Base-by-base conservation (phyloP, 495 filamentous ascomycete species). In the Lasiosphaeriaceae sp. region DNA sequence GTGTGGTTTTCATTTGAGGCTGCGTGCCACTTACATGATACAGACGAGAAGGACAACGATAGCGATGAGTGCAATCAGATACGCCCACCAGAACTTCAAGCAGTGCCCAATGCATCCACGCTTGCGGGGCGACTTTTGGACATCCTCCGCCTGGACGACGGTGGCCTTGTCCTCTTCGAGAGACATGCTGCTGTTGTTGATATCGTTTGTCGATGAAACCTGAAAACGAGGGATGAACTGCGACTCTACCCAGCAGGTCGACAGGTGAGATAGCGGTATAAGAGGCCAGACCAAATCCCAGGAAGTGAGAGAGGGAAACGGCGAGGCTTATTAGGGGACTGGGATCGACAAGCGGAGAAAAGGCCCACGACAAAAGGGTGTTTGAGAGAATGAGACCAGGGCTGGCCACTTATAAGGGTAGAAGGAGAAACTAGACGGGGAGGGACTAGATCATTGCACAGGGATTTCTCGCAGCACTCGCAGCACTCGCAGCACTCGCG, bases 81-180 rank as follows among this genome's bases (percentile, higher is more conserved):
- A 80, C 61, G 77, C 69, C 89, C 88, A 92, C 89, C 89, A 92
- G 61, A 82, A 90, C 60, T 75, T 68, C 50, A 52, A 61, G 56
- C 72, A 76, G 61, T 81, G 77, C n/a, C 72, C 68, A 47, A 67
- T 57, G 58, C 57, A 66, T 14, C 63, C 65, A 22, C 67, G 48
- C 39, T 51, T 67, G 47, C 63, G 59, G 41, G 60, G 65, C 65
- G 60, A 63, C 17, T 54, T 46, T 21, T 47, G 49, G 49, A 59
- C 56, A 21, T 54, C 56, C 62, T 68, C 69, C 20, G 56, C 45
- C 61, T 69, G 64, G 41, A 53, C 14, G 46, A 60, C 52, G 35
- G 26, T 44, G 24, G 56, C 19, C 62, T 72, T 68, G 26, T 65
- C 65, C 50, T 60, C 50, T n/a, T n/a, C n/a, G n/a, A n/a, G n/a